phyloP scores from a whole-genome alignment of 208 protist species.

The Acanthamoeba castellanii region DNA sequence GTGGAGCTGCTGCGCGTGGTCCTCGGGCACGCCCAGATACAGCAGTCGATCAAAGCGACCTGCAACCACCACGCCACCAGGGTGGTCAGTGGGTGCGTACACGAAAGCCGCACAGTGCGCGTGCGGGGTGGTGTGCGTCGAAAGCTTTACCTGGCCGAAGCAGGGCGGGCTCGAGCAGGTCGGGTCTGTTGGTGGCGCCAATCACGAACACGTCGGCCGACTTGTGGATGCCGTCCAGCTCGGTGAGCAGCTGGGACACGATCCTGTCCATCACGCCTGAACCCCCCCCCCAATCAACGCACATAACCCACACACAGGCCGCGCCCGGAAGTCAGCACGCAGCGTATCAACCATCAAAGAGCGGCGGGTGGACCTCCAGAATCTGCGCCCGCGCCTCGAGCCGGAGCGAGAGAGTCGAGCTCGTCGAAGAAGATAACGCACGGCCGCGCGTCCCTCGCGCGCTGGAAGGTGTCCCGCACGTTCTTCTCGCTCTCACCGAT shows the following conservation, averaged over 20 bases:
- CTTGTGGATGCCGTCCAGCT: slow-evolving; percentile 89
- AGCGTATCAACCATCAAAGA: too few relatives aligned
- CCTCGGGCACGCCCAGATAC: slow-evolving; percentile 84
- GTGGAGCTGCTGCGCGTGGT: slow-evolving; percentile 79
- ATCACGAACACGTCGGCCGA: slow-evolving; percentile 87
- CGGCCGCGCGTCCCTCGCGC: slow-evolving; percentile 85
- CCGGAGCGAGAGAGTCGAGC: slow-evolving; percentile 90
- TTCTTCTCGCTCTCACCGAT: slow-evolving; percentile 92
- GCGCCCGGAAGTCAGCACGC: too few relatives aligned
- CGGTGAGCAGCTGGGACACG: slow-evolving; percentile 90
- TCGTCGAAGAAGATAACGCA: slow-evolving; percentile 93
- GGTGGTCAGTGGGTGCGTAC: background rate
- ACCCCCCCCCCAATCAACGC: too few relatives aligned
- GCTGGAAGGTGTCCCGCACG: slow-evolving; percentile 89
- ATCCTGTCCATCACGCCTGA: slow-evolving; percentile 89
- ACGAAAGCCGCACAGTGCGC: background rate
- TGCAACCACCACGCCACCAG: background rate
- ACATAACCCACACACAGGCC: too few relatives aligned
- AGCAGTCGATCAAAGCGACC: slow-evolving; percentile 85
- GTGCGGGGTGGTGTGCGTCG: too few relatives aligned
- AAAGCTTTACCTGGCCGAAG: slow-evolving; percentile 83
- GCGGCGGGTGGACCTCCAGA: slow-evolving; percentile 66
- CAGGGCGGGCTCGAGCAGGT: slow-evolving; percentile 88
- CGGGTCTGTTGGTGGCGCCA: slow-evolving; percentile 90
- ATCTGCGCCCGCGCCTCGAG: slow-evolving; percentile 86